Percentiles rank a stretch among this genome's conserved stretches.
These are phyloP conservation scores for Solanum habrochaites DNA, from an alignment of 257 asterid genomes.

Conservation along the genomic window DNA sequence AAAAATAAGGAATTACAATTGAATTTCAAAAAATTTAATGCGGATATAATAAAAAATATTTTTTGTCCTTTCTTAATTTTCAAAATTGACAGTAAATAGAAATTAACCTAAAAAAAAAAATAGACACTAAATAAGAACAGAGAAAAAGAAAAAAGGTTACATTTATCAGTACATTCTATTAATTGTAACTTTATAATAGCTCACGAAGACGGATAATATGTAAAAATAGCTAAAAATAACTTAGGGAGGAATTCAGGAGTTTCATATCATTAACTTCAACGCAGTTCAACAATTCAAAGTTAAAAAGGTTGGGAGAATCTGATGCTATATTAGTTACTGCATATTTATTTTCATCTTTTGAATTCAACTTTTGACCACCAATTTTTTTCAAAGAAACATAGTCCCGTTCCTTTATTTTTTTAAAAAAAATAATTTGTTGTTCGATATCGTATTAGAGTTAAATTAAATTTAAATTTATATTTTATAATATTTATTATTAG, in stretches of 20 bases:
- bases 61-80: no score
- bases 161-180: no score
- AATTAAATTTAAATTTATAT: neutral
- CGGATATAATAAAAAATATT: no score
- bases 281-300: neutral
- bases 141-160: no score
- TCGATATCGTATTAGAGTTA: accelerated
- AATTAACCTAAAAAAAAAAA: no score
- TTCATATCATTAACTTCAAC: neutral
- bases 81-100: accelerated
- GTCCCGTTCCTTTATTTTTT: no score
- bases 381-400: neutral
- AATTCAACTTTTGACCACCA: neutral
- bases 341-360: neutral
- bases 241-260: neutral
- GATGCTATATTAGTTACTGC: neutral
- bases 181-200: neutral
- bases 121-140: no score
- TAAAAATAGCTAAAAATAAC: neutral
- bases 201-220: accelerated
- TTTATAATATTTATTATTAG: neutral
- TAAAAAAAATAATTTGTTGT: no score
- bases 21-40: no score
- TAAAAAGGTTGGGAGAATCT: neutral
- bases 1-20: no score